Percentiles rank a stretch among this genome's conserved stretches.
Conservation (phyloP, 176 grass and related monocot genomes). For the Dendrocalamus sinicus region DNA sequence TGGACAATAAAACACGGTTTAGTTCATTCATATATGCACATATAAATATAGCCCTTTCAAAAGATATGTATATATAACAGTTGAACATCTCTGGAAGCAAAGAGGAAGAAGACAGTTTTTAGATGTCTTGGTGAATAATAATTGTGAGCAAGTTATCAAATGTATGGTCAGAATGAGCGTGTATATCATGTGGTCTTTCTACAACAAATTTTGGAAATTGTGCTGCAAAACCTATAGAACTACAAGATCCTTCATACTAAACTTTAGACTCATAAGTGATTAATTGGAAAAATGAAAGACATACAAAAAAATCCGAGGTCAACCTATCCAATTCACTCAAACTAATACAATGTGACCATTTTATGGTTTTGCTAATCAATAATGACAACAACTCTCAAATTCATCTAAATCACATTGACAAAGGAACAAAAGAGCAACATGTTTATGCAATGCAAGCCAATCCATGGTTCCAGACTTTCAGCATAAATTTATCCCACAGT, state of each 20-base stretch:
- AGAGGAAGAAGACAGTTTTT: neutral
- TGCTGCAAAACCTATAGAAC: neutral
- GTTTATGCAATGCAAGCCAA: neutral
- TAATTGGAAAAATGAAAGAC: neutral
- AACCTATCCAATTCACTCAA: neutral
- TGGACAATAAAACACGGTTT: neutral
- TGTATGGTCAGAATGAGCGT: neutral
- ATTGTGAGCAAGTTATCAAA: neutral
- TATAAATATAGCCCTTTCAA: neutral
- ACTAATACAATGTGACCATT: neutral
- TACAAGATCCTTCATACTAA: neutral
- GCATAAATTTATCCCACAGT: neutral
- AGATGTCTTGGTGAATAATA: neutral
- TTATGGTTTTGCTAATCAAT: neutral
- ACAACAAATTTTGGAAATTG: neutral
- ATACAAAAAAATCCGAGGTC: neutral
- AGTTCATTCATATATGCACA: neutral
- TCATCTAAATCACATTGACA: constrained; percentile 14
- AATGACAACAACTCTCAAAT: neutral
- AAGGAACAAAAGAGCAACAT: neutral
- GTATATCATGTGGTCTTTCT: neutral
- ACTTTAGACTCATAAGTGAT: neutral
- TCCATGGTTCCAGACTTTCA: constrained; percentile 5
- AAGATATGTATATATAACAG: neutral
- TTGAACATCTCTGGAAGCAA: neutral